phyloP scores from a whole-genome alignment of 2,329 filamentous ascomycete genomes.

The Nothophoma quercina region DNA sequence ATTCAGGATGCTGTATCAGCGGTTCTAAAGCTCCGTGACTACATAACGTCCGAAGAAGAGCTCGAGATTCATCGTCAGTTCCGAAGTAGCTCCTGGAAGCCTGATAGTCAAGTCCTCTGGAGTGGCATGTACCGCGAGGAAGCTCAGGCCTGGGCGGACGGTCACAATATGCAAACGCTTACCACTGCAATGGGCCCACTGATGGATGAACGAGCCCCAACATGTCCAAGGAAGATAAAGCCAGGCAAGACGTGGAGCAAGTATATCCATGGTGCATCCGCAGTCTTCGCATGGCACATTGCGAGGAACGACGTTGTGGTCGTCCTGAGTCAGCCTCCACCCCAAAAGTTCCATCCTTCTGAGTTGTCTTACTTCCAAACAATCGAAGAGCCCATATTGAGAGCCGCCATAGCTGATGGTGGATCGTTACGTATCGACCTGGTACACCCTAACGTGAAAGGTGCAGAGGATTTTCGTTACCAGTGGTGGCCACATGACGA shows the following conservation, averaged over 20 bases:
- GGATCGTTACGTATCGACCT: constrained; percentile 30
- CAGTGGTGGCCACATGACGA: constrained; percentile 34
- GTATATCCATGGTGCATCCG: constrained; percentile 34
- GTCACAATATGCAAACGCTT: constrained; percentile 34
- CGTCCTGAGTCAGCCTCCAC: constrained; percentile 36
- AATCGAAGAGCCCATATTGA: constrained; percentile 33
- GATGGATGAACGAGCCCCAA: constrained; percentile 24
- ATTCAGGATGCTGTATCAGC: not conserved
- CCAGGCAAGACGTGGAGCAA: constrained; percentile 17
- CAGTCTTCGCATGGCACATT: constrained; percentile 36
- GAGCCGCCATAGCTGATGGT: constrained; percentile 19
- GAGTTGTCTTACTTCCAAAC: constrained; percentile 33
- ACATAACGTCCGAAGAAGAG: constrained; percentile 25
- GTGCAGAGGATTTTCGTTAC: constrained; percentile 34
- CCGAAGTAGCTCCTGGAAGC: constrained; percentile 14
- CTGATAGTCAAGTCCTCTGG: constrained; percentile 36
- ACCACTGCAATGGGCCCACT: constrained; percentile 36
- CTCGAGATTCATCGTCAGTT: constrained; percentile 24
- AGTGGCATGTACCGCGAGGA: constrained; percentile 29
- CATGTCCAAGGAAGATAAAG: constrained; percentile 17
- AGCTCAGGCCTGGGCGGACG: constrained; percentile 35
- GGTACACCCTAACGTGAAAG: constrained; percentile 34
- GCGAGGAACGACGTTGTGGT: constrained; percentile 25
- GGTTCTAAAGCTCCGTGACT: constrained; percentile 7
- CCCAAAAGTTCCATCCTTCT: constrained; percentile 34